phyloP scores from a whole-genome alignment of 345 rosid genomes.

The Excoecaria agallocha region DNA sequence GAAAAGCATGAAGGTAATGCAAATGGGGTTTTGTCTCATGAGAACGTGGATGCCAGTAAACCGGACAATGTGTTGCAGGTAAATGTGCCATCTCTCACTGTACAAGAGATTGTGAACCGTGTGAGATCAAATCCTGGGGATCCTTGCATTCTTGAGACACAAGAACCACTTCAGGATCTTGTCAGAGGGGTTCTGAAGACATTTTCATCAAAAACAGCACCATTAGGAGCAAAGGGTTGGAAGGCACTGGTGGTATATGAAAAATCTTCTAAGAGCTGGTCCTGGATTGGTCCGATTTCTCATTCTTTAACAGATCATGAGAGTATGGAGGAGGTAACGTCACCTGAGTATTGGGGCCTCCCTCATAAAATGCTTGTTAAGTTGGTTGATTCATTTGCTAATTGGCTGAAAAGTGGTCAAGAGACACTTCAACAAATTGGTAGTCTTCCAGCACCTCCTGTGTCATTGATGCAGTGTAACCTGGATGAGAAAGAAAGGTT shows the following conservation, averaged over 20 bases:
- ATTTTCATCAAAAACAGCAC: slow-evolving; percentile 85
- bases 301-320: slow-evolving; percentile 57
- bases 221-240: slow-evolving; percentile 98
- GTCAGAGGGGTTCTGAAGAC: slow-evolving; percentile 93
- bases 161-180: slow-evolving; percentile 95
- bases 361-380: slow-evolving; percentile 94
- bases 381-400: slow-evolving; percentile 94
- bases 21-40: slow-evolving; percentile 43
- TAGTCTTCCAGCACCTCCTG: slow-evolving; percentile 92
- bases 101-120: slow-evolving; percentile 91
- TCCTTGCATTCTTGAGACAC: slow-evolving; percentile 89
- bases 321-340: slow-evolving; percentile 75
- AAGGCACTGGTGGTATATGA: slow-evolving; percentile 82
- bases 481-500: slow-evolving; percentile 97
- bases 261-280: slow-evolving; percentile 79
- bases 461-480: slow-evolving; percentile 71
- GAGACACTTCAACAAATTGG: slow-evolving; percentile 95
- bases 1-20: slow-evolving; percentile 41
- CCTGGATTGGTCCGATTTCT: slow-evolving; percentile 80
- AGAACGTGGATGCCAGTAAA: slow-evolving; percentile 42
- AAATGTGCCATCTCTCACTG: slow-evolving; percentile 63
- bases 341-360: slow-evolving; percentile 94
- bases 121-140: slow-evolving; percentile 89
- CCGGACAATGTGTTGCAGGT: slow-evolving; percentile 39
- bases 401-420: slow-evolving; percentile 93